Percentiles rank a stretch among this genome's conserved stretches.
phyloP scores from a whole-genome alignment of 371 early-diverging fungal species.

The Mucor indicus region DNA sequence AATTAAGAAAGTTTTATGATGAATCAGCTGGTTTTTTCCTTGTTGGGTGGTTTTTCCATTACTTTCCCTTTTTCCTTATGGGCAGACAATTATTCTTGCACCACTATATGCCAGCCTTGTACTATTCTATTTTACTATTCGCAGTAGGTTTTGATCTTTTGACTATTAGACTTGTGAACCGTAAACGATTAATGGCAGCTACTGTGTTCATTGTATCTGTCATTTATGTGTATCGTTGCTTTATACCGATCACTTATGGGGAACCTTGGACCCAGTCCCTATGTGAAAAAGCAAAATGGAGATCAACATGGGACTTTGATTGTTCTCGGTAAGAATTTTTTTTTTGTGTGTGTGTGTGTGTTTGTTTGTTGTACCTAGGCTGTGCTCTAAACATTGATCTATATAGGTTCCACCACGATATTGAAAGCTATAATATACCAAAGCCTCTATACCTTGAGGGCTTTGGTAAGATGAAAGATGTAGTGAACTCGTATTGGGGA shows the following conservation, averaged over 20 bases:
- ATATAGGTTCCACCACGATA: conserved; percentile 34
- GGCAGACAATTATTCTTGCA: conserved; percentile 95
- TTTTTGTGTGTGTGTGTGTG: neutral
- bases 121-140: conserved; percentile 75
- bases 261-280: conserved; percentile 69
- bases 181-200: conserved; percentile 49
- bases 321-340: conserved; percentile 31
- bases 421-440: conserved; percentile 17
- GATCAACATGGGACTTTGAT: conserved; percentile 74
- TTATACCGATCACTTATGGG: conserved; percentile 86
- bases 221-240: conserved; percentile 58
- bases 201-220: conserved; percentile 47
- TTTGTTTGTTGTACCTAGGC: too few relatives aligned
- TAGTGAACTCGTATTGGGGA: conserved; percentile 27
- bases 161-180: conserved; percentile 57
- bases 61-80: conserved; percentile 96
- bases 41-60: conserved; percentile 91
- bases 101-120: conserved; percentile 96
- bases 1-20: conserved; percentile 53
- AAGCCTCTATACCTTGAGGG: conserved; percentile 16
- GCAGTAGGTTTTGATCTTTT: conserved; percentile 76
- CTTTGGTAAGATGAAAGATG: conserved; percentile 32
- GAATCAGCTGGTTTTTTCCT: conserved; percentile 82
- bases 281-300: conserved; percentile 74
- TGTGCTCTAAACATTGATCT: neutral